Percentiles rank a stretch among this genome's conserved stretches.
Evolutionary conservation across 495 filamentous ascomycete genomes (phyloP).

Genomic region (Annulohypoxylon bovei): DNA sequence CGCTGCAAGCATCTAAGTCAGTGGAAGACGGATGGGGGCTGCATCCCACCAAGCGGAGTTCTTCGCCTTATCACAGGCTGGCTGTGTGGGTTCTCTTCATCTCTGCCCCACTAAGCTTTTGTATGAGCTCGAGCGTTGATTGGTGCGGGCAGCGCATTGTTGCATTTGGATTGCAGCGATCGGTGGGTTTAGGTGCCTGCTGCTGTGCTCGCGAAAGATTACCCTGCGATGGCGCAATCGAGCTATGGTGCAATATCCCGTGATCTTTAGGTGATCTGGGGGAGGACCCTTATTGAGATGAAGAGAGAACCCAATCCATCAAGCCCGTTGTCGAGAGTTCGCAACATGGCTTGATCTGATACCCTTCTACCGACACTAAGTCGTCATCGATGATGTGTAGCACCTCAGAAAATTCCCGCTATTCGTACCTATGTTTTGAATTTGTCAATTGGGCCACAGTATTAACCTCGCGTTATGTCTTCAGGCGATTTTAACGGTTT

Average conservation of each 20-base stretch:
- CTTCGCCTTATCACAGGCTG: conserved; percentile 36
- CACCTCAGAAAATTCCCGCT: conserved; percentile 39
- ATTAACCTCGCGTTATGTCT: conserved; percentile 54
- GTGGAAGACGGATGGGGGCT: conserved; percentile 3
- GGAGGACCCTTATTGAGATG: conserved; percentile 26
- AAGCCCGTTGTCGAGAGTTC: conserved; percentile 36
- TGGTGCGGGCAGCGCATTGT: conserved; percentile 32
- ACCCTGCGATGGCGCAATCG: conserved; percentile 49
- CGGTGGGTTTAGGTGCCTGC: conserved; percentile 36
- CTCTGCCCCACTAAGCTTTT: conserved; percentile 26
- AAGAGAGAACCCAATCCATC: conserved; percentile 37
- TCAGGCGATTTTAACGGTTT: conserved; percentile 61
- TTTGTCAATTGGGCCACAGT: conserved; percentile 37
- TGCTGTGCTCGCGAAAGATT: conserved; percentile 39
- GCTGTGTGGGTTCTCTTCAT: conserved; percentile 1
- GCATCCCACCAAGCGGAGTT: conserved; percentile 34
- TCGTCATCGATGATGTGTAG: conserved; percentile 45
- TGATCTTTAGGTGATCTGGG: conserved; percentile 50
- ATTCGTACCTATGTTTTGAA: conserved; percentile 28
- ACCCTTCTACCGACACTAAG: conserved; percentile 35
- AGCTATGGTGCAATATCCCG: conserved; percentile 50
- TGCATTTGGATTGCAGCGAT: conserved; percentile 38
- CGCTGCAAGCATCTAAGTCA: conserved; percentile 26
- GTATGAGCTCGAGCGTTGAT: conserved; percentile 19
- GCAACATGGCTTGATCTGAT: conserved; percentile 39